Base-by-base conservation (phyloP, 352 stramenopile genomes). In the Globisporangium canariense region DNA sequence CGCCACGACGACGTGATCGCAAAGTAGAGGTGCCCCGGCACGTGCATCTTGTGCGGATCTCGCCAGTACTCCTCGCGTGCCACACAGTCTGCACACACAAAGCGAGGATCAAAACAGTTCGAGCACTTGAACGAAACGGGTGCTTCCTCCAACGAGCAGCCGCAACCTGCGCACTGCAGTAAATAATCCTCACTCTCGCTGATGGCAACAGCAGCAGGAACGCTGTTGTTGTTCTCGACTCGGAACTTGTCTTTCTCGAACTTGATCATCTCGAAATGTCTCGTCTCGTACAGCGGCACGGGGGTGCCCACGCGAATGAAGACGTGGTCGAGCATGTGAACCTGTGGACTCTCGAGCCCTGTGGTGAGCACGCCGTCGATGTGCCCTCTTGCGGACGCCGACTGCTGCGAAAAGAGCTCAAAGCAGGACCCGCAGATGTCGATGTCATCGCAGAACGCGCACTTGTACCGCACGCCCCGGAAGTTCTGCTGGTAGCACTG, bases 351-450 rank as follows among this genome's bases (percentile, higher is more conserved):
- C 2, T 53, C 38, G 3, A 65, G n/a, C 5, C 47, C 59, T 5
- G 36, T 65, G 10, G 59, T 45, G n/a, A 65, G 38, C 32, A 66
- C 30, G 25, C 20, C 41, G 36, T 69, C 64, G 32, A 72, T 38
- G 58, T 52, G 36, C 14, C 58, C 54, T 38, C 43, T 46, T 32
- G 45, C 61, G 20, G 55, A 28, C 14, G 59, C 53, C 3, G 65
- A 70, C 28, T 79, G 65, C 2, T 16, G 47, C 14, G 65, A 60
- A 54, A 89, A 89, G 4, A 73, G 59, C 28, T 76, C 78, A 64
- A 78, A 91, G 64, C 85, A 93, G 4, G 65, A 46, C 7, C 66
- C 81, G 54, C 85, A 93, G 8, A 93, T 69, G 60, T 93, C 85
- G 62, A 86, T 83, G 58, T 93, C 82, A 22, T 70, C 73, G 56